Conservation (phyloP, 805 yeast genomes). For the Ogataea kodamae region DNA sequence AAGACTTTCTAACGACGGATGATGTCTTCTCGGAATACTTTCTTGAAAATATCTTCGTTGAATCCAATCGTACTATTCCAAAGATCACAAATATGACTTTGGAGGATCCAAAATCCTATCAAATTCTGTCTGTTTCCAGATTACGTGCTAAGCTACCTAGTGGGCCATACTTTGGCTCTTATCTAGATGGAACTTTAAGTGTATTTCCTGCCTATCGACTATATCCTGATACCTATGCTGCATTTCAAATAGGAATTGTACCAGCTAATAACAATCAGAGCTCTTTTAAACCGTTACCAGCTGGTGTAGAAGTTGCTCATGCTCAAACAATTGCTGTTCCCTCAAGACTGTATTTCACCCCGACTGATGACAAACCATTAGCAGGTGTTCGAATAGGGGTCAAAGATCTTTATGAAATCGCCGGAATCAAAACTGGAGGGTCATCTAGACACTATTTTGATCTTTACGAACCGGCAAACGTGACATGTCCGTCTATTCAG, state of each 20-base stretch:
- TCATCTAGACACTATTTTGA: conserved; percentile 13
- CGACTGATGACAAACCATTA: conserved; percentile 10
- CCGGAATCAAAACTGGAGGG: conserved; percentile 12
- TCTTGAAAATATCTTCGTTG: conserved; percentile 8
- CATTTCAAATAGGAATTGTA: conserved; percentile 12
- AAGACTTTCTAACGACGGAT: conserved; percentile 4
- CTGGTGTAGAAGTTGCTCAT: conserved; percentile 14
- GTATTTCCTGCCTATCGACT: conserved; percentile 12
- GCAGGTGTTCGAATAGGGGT: conserved; percentile 15
- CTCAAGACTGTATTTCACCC: conserved; percentile 10
- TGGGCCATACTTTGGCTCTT: conserved; percentile 14
- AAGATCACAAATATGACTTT: conserved; percentile 2
- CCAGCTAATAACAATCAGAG: conserved; percentile 9
- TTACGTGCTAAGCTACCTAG: conserved; percentile 2
- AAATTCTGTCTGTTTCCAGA: conserved; percentile 4
- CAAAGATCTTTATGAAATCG: conserved; percentile 12
- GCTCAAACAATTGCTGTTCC: conserved; percentile 16
- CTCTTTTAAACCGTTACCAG: conserved; percentile 11
- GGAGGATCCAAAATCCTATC: conserved; percentile 1
- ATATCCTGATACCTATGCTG: conserved; percentile 10
- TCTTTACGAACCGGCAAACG: conserved; percentile 9
- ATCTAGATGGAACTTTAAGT: conserved; percentile 7
- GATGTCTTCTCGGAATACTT: conserved; percentile 14
- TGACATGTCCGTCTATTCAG: conserved; percentile 12
- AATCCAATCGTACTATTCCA: background rate